These are phyloP conservation scores for Boletus vermiculosoides DNA, from an alignment of 768 basidiomycete species.

Conservation along the genomic window DNA sequence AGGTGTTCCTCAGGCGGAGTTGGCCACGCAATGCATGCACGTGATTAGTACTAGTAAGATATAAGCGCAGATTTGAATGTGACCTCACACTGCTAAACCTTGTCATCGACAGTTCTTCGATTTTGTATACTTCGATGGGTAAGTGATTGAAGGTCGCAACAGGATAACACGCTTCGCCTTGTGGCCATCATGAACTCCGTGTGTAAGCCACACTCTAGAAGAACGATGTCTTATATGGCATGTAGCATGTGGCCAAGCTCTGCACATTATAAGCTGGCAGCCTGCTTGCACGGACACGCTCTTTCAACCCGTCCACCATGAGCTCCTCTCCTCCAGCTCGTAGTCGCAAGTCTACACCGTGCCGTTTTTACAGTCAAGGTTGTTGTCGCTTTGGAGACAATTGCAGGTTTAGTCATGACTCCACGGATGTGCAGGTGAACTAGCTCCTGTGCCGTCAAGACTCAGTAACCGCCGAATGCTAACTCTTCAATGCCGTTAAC, in stretches of 20 bases:
- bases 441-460: neutral
- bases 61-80: too few relatives aligned
- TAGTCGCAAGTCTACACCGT: constrained; percentile 12
- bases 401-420: constrained; percentile 29
- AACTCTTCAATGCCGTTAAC: neutral
- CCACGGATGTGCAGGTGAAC: constrained; percentile 5
- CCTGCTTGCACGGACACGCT: neutral
- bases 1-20: neutral
- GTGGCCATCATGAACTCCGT: too few relatives aligned
- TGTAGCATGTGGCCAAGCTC: neutral
- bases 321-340: neutral
- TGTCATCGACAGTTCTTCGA: too few relatives aligned
- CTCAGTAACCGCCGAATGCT: neutral
- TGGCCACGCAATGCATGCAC: too few relatives aligned
- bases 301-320: constrained; percentile 9
- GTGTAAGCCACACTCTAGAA: neutral
- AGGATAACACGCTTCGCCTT: too few relatives aligned
- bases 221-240: neutral
- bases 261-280: constrained; percentile 4
- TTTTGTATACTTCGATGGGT: too few relatives aligned
- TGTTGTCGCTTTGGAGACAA: constrained; percentile 27
- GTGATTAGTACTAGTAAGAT: too few relatives aligned
- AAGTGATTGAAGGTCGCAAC: too few relatives aligned
- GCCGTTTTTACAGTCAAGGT: constrained; percentile 24
- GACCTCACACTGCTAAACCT: too few relatives aligned